Evolutionary conservation across 2,329 filamentous ascomycete genomes (phyloP).

Genomic region (Exserohilum rostratum): DNA sequence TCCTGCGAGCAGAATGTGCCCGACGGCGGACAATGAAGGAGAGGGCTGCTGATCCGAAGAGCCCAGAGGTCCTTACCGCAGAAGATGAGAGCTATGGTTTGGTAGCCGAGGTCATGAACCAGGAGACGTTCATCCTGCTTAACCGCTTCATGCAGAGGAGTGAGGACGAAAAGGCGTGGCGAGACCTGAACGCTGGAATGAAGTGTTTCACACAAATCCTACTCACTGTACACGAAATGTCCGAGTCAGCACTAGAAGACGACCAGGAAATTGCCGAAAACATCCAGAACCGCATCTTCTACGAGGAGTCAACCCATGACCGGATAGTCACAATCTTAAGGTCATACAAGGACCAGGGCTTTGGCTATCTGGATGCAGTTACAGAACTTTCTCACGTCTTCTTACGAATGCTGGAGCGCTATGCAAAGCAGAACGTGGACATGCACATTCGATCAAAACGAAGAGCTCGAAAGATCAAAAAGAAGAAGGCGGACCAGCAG

Average conservation of each 20-base stretch:
- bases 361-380: slow-evolving; percentile 88
- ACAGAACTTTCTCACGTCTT: slow-evolving; percentile 94
- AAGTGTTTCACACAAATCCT: slow-evolving; percentile 94
- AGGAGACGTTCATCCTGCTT: slow-evolving; percentile 90
- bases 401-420: slow-evolving; percentile 86
- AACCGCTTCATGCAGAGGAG: slow-evolving; percentile 81
- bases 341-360: slow-evolving; percentile 91
- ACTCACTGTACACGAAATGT: slow-evolving; percentile 91
- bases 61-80: slow-evolving; percentile 46
- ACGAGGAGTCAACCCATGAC: slow-evolving; percentile 94
- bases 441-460: slow-evolving; percentile 88
- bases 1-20: slow-evolving; percentile 81
- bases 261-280: slow-evolving; percentile 98
- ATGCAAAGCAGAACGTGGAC: slow-evolving; percentile 93
- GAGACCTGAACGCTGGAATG: slow-evolving; percentile 84
- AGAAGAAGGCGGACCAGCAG: slow-evolving; percentile 58
- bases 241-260: slow-evolving; percentile 81
- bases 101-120: slow-evolving; percentile 86
- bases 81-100: slow-evolving; percentile 80
- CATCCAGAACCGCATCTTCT: slow-evolving; percentile 95
- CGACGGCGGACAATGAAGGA: slow-evolving; percentile 65
- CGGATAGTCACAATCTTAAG: slow-evolving; percentile 78
- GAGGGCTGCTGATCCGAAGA: slow-evolving; percentile 58
- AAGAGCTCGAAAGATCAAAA: slow-evolving; percentile 74
- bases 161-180: slow-evolving; percentile 84